Evolutionary conservation across 2,329 filamentous ascomycete genomes (phyloP), one percentile per base, ranked within the genome.

Genomic region (Didymella pinodella): DNA sequence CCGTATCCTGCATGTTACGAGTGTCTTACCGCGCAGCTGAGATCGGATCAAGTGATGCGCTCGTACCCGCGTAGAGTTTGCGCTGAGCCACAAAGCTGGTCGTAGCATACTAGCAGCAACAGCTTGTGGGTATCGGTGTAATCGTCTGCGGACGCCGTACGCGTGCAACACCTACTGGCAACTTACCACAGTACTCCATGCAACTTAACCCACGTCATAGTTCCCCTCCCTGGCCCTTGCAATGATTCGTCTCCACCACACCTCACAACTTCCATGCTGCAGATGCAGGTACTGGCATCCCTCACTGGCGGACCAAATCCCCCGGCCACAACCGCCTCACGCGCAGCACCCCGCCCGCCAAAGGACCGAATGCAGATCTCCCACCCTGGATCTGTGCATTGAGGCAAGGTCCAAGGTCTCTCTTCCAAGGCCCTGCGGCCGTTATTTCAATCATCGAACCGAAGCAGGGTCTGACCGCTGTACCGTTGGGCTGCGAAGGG

Each of bases 301-400:
- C 14, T 28, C 41, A 44, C 41, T 28, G 41, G 41, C 25, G 41
- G 41, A 28, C 6, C 2, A 22, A 12, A 8, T 20, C 3, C 4
- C 32, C 22, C 22, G 22, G 22, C 22, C 22, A 3, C 12, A 6
- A 8, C 7, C 41, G 25, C 25, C 11, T 48, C 45, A 12, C 11
- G n/a, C 18, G 10, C 28, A 34, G 31, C 22, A 25, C n/a, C 7
- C 31, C 36, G n/a, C 25, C 34, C 43, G 25, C 4, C 46, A 56
- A 49, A 49, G 46, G 46, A 26, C 46, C 53, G 40, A 50, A 20
- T 31, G n/a, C 46, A 29, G 12, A 14, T 36, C 22, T 12, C 14
- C n/a, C 12, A 32, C 28, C 40, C 48, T 49, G 45, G 16, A 44
- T 20, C 2, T 16, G 31, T 25, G 25, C 32, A 14, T n/a, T 4